Evolutionary conservation across 768 basidiomycete genomes (phyloP).

Genomic region (Gelatoporia subvermispora): DNA sequence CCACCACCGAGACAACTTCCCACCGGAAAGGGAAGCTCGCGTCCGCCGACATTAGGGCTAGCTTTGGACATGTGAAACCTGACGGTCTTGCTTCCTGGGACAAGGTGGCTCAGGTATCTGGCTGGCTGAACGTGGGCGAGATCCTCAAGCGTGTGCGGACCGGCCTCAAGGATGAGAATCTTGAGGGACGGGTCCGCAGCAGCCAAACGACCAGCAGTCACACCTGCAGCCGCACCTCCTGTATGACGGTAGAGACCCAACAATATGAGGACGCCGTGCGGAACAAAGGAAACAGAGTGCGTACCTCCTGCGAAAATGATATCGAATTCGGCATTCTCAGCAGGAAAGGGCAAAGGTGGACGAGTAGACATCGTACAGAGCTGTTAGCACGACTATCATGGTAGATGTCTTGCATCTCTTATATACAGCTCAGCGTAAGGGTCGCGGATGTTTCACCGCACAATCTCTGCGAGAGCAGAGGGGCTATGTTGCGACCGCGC

Average conservation of each 20-base stretch:
- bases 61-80: constrained; percentile 33
- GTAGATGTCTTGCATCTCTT: too few relatives aligned
- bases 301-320: constrained; percentile 23
- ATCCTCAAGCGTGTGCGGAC: constrained; percentile 43
- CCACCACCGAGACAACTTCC: constrained; percentile 57
- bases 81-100: constrained; percentile 34
- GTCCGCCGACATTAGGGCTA: constrained; percentile 40
- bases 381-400: too few relatives aligned
- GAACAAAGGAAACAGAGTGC: not conserved
- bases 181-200: constrained; percentile 46
- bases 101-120: constrained; percentile 38
- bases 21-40: constrained; percentile 35
- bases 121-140: constrained; percentile 48
- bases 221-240: constrained; percentile 46
- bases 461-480: too few relatives aligned
- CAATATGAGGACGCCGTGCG: not conserved
- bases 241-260: too few relatives aligned
- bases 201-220: constrained; percentile 49
- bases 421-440: too few relatives aligned
- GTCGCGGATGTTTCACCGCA: too few relatives aligned
- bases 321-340: constrained; percentile 4
- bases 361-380: too few relatives aligned
- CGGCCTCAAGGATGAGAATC: constrained; percentile 58
- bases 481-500: too few relatives aligned
- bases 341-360: too few relatives aligned